phyloP scores from a whole-genome alignment of 768 basidiomycete genomes.

The Russula sp. region DNA sequence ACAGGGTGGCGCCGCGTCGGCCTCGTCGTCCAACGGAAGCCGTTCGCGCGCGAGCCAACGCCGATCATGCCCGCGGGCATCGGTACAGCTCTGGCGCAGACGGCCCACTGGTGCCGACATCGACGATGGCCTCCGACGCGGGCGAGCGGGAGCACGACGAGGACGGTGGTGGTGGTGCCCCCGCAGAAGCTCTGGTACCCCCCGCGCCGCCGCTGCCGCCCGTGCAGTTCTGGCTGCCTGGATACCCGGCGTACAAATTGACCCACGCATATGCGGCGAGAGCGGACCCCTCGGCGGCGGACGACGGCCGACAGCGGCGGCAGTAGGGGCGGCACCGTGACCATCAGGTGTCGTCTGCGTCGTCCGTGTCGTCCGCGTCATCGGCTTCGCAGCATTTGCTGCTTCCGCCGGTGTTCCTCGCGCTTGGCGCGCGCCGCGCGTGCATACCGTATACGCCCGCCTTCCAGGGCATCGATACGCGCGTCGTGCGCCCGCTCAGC shows the following conservation, averaged over 20 bases:
- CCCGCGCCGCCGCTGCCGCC: slow-evolving; percentile 20
- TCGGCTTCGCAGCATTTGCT: not conserved
- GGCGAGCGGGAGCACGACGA: not conserved
- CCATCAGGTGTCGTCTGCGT: not conserved
- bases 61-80: not conserved
- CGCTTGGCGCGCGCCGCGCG: slow-evolving; percentile 23
- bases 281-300: not conserved
- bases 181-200: slow-evolving; percentile 9
- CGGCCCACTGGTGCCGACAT: not conserved
- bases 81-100: not conserved
- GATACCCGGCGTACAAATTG: slow-evolving; percentile 19
- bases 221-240: slow-evolving; percentile 24
- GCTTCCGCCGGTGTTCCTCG: slow-evolving; percentile 18
- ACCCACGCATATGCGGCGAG: not conserved
- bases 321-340: not conserved
- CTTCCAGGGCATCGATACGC: slow-evolving; percentile 23
- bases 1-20: slow-evolving; percentile 4
- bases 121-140: slow-evolving; percentile 2
- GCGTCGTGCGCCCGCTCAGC: slow-evolving; percentile 22
- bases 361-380: not conserved
- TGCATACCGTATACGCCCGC: slow-evolving; percentile 24
- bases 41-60: slow-evolving; percentile 1
- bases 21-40: not conserved
- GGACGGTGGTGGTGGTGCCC: not conserved
- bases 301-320: not conserved